phyloP scores from a whole-genome alignment of 768 basidiomycete species.

The Paxillus ammoniavirescens region DNA sequence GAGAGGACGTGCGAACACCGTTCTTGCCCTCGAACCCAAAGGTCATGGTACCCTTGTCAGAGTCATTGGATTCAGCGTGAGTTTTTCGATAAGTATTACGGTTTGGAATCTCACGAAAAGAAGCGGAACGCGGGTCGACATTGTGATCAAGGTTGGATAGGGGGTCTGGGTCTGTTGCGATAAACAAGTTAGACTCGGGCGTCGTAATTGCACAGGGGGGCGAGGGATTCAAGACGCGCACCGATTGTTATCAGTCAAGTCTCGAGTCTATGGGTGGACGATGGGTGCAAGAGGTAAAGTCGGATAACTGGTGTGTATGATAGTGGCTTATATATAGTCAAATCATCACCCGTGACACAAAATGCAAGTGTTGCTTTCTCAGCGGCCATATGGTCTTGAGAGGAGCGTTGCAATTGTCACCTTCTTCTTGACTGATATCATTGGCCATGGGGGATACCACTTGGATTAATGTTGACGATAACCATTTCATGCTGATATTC shows the following conservation, averaged over 20 bases:
- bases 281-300: too few species aligned
- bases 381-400: too few species aligned
- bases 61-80: neutral
- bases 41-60: conserved; percentile 46
- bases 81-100: neutral
- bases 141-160: neutral
- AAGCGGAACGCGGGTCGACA: conserved; percentile 29
- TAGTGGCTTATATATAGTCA: too few species aligned
- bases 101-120: conserved; percentile 19
- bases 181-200: neutral
- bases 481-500: too few species aligned
- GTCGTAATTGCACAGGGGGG: neutral
- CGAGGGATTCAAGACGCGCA: neutral
- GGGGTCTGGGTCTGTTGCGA: neutral
- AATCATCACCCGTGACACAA: too few species aligned
- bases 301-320: too few species aligned
- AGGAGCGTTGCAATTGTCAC: too few species aligned
- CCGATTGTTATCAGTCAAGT: neutral
- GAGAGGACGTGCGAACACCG: conserved; percentile 37
- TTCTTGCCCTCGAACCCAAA: conserved; percentile 42
- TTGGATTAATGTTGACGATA: too few species aligned
- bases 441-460: too few species aligned
- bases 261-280: neutral
- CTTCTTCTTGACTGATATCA: too few species aligned
- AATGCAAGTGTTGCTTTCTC: too few species aligned